These are phyloP conservation scores for Ganoderma resinaceum DNA, from an alignment of 1,284 basidiomycete genomes.

Conservation along the genomic window DNA sequence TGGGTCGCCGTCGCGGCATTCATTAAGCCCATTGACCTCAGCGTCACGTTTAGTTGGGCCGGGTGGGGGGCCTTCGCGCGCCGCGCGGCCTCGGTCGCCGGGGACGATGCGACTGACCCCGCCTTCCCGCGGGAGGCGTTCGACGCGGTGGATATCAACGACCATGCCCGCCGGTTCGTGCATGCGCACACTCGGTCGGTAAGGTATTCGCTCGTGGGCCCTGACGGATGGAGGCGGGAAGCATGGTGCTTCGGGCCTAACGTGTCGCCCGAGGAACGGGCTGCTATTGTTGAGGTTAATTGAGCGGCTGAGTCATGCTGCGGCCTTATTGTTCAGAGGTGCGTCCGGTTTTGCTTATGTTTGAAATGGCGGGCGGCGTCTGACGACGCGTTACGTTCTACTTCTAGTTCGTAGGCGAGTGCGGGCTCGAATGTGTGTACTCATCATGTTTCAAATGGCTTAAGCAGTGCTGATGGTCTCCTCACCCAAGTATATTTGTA, in stretches of 20 bases:
- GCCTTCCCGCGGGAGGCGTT: not conserved
- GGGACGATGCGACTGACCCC: not conserved
- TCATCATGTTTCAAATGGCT: too few relatives aligned
- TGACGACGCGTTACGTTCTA: too few relatives aligned
- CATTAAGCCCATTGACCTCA: not conserved
- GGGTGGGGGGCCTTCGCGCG: not conserved
- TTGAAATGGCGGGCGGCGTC: too few relatives aligned
- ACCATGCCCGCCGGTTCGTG: not conserved
- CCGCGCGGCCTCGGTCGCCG: not conserved
- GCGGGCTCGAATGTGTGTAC: too few relatives aligned
- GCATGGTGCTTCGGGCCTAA: not conserved
- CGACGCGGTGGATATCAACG: not conserved
- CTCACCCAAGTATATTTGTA: too few relatives aligned
- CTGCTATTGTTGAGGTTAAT: not conserved
- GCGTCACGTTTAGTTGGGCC: not conserved
- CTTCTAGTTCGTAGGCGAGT: too few relatives aligned
- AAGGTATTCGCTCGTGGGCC: not conserved
- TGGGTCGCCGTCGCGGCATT: not conserved
- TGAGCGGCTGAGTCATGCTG: too few relatives aligned
- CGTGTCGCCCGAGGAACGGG: not conserved
- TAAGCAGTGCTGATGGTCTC: too few relatives aligned
- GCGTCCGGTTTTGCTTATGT: too few relatives aligned
- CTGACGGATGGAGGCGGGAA: not conserved
- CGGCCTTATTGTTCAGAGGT: too few relatives aligned
- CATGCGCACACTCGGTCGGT: not conserved